A percentile compares a stretch with the other conserved stretches of the same genome.
phyloP scores from a whole-genome alignment of 768 basidiomycete species.

The Tephrocybe rancida region DNA sequence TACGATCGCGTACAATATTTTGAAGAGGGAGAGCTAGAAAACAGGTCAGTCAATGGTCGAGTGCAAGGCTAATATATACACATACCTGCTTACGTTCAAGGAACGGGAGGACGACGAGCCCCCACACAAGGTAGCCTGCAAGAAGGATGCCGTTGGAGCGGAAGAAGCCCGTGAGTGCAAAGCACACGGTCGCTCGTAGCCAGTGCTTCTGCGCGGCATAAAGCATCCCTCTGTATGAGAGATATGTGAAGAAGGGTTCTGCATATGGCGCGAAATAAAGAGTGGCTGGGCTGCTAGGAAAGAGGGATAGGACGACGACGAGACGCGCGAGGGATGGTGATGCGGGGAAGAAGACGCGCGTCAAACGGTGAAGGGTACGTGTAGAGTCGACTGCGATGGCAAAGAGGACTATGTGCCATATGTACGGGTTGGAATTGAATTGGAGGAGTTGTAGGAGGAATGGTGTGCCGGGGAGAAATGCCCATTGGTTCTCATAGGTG shows the following conservation, averaged over 20 bases:
- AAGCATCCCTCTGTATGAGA: conserved; percentile 78
- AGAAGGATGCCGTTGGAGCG: conserved; percentile 81
- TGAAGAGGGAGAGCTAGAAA: conserved; percentile 35
- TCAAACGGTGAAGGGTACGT: conserved; percentile 22
- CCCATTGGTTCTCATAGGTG: conserved; percentile 81
- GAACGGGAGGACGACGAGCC: conserved; percentile 57
- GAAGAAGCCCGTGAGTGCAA: conserved; percentile 65
- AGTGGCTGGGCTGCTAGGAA: conserved; percentile 81
- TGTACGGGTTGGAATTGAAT: conserved; percentile 25
- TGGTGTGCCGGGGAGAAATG: conserved; percentile 79
- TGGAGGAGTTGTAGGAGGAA: conserved; percentile 44
- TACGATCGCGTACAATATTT: conserved; percentile 35
- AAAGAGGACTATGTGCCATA: conserved; percentile 39
- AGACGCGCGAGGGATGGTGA: conserved; percentile 63
- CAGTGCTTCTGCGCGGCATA: conserved; percentile 52
- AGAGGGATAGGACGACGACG: conserved; percentile 65
- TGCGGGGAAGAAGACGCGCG: conserved; percentile 58
- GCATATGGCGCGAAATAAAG: conserved; percentile 72
- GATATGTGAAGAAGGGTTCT: conserved; percentile 85
- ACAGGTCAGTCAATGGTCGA: conserved; percentile 1
- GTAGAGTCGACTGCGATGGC: conserved; percentile 44
- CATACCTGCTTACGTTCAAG: conserved; percentile 38
- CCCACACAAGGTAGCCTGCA: conserved; percentile 81
- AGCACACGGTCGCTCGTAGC: conserved; percentile 57
- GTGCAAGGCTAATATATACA: conserved; percentile 10